phyloP scores from a whole-genome alignment of 2,329 filamentous ascomycete species.

The Pyrenochaeta sp. region DNA sequence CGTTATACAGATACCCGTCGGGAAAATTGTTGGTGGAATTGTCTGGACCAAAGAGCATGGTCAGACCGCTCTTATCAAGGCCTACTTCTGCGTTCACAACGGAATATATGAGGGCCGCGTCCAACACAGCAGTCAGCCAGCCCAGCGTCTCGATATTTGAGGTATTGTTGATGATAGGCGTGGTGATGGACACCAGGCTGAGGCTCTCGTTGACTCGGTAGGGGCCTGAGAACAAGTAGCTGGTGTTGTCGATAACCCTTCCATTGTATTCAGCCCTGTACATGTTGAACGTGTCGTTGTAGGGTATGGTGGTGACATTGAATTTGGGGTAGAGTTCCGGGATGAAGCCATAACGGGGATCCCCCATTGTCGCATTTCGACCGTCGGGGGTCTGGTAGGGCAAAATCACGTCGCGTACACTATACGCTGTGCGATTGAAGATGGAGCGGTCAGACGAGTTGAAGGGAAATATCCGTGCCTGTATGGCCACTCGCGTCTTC shows the following conservation, averaged over 20 bases:
- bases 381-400: conserved; percentile 70
- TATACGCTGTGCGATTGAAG: conserved; percentile 55
- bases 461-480: conserved; percentile 75
- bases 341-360: conserved; percentile 71
- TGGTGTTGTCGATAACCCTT: conserved; percentile 52
- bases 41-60: conserved; percentile 73
- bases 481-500: conserved; percentile 62
- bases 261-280: conserved; percentile 54
- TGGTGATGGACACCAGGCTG: conserved; percentile 79
- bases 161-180: conserved; percentile 76
- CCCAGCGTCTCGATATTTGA: conserved; percentile 72
- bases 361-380: conserved; percentile 65
- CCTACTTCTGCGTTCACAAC: conserved; percentile 72
- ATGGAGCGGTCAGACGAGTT: conserved; percentile 63
- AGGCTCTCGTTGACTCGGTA: conserved; percentile 74
- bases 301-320: conserved; percentile 61
- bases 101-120: conserved; percentile 68
- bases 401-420: conserved; percentile 61
- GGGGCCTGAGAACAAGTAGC: conserved; percentile 78
- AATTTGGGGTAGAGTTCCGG: conserved; percentile 79
- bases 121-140: conserved; percentile 82
- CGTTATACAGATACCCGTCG: conserved; percentile 38
- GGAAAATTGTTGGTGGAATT: conserved; percentile 67
- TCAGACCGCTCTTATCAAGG: conserved; percentile 72
- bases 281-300: conserved; percentile 41